phyloP scores from a whole-genome alignment of 257 asterid species.

The Nicotiana tabacum region DNA sequence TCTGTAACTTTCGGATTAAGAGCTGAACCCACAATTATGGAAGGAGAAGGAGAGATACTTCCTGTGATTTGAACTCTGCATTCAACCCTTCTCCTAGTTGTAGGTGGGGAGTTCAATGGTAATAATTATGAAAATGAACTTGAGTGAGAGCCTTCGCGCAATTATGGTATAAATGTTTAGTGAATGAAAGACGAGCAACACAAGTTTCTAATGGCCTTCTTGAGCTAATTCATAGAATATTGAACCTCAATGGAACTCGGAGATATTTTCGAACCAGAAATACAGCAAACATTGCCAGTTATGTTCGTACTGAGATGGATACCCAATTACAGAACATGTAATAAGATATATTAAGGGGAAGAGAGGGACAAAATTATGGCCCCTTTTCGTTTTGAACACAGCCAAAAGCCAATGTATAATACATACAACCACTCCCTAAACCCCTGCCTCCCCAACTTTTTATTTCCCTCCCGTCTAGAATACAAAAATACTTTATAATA shows the following conservation, averaged over 20 bases:
- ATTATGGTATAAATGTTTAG: too few relatives aligned
- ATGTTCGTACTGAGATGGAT: neutral
- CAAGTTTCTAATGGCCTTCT: too few relatives aligned
- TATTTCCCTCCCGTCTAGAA: slow-evolving; percentile 18
- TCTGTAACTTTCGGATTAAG: too few relatives aligned
- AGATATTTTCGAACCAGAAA: neutral
- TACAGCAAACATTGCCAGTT: neutral
- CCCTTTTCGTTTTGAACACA: slow-evolving; percentile 8
- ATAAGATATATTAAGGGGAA: slow-evolving; percentile 26
- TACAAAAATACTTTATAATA: slow-evolving; percentile 12
- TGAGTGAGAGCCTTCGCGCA: too few relatives aligned
- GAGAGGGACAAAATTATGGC: slow-evolving; percentile 43
- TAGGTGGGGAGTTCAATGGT: too few relatives aligned
- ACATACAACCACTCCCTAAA: slow-evolving; percentile 27
- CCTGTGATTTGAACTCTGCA: too few relatives aligned
- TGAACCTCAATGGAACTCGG: neutral
- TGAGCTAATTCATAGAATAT: too few relatives aligned
- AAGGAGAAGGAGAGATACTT: too few relatives aligned
- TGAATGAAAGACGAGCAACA: too few relatives aligned
- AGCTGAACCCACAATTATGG: too few relatives aligned
- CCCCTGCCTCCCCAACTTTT: slow-evolving; percentile 20
- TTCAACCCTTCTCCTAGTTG: too few relatives aligned
- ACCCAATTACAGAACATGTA: slow-evolving; percentile 5
- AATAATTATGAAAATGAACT: too few relatives aligned
- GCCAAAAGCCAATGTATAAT: slow-evolving; percentile 20